These are phyloP conservation scores for Teratosphaeria zuluensis DNA, from an alignment of 2,329 filamentous ascomycete genomes.

Conservation along the genomic window DNA sequence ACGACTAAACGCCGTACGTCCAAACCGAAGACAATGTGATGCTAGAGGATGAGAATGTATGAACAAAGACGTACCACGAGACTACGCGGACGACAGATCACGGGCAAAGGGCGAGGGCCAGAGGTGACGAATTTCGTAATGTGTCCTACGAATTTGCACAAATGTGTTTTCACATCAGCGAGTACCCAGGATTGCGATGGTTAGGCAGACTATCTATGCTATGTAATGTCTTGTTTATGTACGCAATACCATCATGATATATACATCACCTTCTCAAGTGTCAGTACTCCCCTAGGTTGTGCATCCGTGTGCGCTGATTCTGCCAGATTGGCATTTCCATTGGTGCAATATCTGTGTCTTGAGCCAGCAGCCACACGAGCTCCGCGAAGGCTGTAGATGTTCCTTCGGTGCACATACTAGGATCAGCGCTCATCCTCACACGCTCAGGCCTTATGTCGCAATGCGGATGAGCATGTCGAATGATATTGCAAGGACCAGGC, in stretches of 20 bases:
- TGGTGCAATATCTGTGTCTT: neutral
- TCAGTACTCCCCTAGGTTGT: neutral
- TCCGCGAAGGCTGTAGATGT: neutral
- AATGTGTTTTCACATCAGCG: neutral
- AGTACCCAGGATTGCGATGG: neutral
- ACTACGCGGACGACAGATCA: neutral
- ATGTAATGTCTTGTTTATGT: neutral
- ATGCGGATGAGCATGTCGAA: neutral
- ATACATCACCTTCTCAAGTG: neutral
- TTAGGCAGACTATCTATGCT: neutral
- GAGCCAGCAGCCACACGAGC: neutral
- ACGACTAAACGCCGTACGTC: constrained; percentile 36
- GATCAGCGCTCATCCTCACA: neutral
- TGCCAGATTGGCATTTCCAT: neutral
- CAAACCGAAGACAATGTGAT: neutral
- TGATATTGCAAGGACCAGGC: neutral
- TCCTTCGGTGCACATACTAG: neutral
- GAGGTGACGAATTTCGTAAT: neutral
- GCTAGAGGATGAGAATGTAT: neutral
- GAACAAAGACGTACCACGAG: neutral
- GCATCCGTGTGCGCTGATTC: neutral
- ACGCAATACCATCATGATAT: neutral
- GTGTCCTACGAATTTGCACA: neutral
- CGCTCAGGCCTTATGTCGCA: neutral
- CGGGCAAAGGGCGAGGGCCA: neutral